Conservation (phyloP, 2,329 filamentous ascomycete species). For the Trichophyton benhamiae region DNA sequence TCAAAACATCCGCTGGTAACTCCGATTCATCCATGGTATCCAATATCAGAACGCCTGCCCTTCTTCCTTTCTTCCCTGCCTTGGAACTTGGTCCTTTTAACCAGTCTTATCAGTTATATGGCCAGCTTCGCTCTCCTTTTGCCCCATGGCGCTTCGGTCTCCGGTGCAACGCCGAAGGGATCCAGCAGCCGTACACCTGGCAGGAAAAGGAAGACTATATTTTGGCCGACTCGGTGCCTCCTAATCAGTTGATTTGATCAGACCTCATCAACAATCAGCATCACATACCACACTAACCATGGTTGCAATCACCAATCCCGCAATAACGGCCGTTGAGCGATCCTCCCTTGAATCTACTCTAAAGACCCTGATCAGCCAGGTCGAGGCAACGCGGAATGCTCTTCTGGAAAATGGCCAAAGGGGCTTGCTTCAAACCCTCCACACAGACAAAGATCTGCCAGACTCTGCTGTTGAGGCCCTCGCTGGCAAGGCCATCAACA, state of each 20-base stretch:
- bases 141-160: neutral
- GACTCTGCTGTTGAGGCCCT: neutral
- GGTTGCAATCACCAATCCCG: neutral
- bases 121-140: neutral
- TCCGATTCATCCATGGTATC: neutral
- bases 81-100: neutral
- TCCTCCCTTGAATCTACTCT: neutral
- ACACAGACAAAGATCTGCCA: neutral
- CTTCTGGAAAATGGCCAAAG: neutral
- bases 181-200: neutral
- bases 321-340: neutral
- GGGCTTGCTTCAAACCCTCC: neutral
- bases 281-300: neutral
- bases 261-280: neutral
- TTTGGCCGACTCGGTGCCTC: neutral
- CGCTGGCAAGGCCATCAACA: neutral
- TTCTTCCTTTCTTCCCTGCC: neutral
- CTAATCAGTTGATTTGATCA: neutral
- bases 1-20: constrained; percentile 12
- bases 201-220: neutral
- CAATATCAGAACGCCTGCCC: neutral
- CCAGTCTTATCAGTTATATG: neutral
- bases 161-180: neutral
- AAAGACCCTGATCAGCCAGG: neutral
- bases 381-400: neutral